These are phyloP conservation scores for Trypanosoma boissoni DNA, from an alignment of 208 protist genomes.

Conservation along the genomic window DNA sequence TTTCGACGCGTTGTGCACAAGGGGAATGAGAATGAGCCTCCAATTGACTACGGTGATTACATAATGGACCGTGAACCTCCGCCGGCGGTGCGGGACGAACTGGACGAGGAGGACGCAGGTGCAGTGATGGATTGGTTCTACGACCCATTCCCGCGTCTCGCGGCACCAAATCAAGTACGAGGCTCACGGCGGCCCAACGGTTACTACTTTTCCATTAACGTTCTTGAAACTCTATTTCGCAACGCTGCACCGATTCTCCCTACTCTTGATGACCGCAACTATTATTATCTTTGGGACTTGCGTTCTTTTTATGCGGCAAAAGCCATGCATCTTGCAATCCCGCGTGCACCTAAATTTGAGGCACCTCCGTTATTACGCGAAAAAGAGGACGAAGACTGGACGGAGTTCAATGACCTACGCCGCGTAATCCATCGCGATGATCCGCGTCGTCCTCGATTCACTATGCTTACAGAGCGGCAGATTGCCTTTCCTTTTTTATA, in stretches of 20 bases:
- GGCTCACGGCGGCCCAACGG: slow-evolving; percentile 73
- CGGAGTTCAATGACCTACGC: slow-evolving; percentile 99
- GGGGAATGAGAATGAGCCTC: slow-evolving; percentile 99
- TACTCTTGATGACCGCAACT: slow-evolving; percentile 98
- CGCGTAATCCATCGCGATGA: slow-evolving; percentile 99
- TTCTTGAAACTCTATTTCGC: slow-evolving; percentile 91
- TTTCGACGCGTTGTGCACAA: slow-evolving; percentile 97
- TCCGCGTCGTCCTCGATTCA: slow-evolving; percentile 84
- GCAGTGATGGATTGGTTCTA: slow-evolving; percentile 99
- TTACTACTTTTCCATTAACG: slow-evolving; percentile 92
- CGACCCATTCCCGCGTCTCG: slow-evolving; percentile 94
- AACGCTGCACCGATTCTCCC: slow-evolving; percentile 96
- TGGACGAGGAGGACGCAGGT: slow-evolving; percentile 98
- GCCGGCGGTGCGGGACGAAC: slow-evolving; percentile 95
- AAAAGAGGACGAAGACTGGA: slow-evolving; percentile 99
- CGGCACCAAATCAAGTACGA: slow-evolving; percentile 92
- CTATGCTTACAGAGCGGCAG: slow-evolving; percentile 99
- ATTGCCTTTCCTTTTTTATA: slow-evolving; percentile 99
- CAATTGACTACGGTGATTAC: slow-evolving; percentile 99
- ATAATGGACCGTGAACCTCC: slow-evolving; percentile 97
- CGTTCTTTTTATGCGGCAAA: slow-evolving; percentile 99
- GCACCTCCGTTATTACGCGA: slow-evolving; percentile 37
- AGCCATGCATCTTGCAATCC: slow-evolving; percentile 99
- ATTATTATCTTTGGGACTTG: slow-evolving; percentile 99
- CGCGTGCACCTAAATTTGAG: slow-evolving; percentile 98